These are phyloP conservation scores for Trypanosomatidae sp. DNA, from an alignment of 208 protist species.

Conservation along the genomic window DNA sequence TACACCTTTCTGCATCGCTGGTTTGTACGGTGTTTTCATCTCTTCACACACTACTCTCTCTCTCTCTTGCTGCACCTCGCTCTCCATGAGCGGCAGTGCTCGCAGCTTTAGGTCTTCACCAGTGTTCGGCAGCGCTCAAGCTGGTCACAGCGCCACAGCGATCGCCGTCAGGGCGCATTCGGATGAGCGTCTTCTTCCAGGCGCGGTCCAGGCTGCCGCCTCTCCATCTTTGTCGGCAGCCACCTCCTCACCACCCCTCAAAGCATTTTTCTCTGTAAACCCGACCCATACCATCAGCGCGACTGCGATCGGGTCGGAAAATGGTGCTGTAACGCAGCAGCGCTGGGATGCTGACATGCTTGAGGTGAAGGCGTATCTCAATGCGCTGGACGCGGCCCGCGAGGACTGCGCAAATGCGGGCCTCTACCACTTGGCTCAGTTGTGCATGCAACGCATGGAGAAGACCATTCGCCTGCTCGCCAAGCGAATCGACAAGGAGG, in stretches of 20 bases:
- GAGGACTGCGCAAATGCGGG: conserved; percentile 42
- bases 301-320: background rate
- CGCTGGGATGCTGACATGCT: conserved; percentile 28
- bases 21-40: background rate
- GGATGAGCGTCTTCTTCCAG: background rate
- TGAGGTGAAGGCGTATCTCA: conserved; percentile 38
- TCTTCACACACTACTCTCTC: background rate
- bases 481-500: conserved; percentile 32
- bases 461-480: conserved; percentile 45
- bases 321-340: conserved; percentile 10
- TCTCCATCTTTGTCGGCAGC: background rate
- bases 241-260: background rate
- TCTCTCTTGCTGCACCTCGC: background rate
- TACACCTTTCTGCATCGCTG: background rate
- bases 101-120: background rate
- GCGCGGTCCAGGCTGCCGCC: background rate
- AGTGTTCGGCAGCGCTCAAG: background rate
- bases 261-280: conserved; percentile 8
- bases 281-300: background rate
- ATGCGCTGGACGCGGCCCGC: conserved; percentile 45
- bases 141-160: conserved; percentile 3
- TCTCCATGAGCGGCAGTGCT: background rate
- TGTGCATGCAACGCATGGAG: conserved; percentile 51
- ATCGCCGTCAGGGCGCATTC: background rate
- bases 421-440: conserved; percentile 35